Evolutionary conservation across 1,139 yeast species (phyloP), one percentile per base, ranked within the genome.

Genomic region (Lizanozyma gosingica): DNA sequence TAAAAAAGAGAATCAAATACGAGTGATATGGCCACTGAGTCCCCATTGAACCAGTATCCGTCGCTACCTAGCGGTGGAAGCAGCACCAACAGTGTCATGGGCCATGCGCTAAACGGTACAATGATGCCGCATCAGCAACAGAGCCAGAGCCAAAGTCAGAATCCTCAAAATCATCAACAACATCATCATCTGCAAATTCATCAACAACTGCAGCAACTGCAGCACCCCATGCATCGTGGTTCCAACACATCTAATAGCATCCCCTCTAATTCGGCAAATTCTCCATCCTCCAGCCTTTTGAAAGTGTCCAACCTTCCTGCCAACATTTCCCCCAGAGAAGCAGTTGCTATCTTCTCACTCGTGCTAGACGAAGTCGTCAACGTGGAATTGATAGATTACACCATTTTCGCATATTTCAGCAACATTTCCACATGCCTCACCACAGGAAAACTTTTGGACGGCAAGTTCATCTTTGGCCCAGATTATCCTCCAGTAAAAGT

Each of bases 281-380:
- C 43, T 8, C 40, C 46, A 15, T 36, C 45, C 14, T 39, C 44
- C 14, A 49, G 42, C 44, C 48, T 55, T n/a, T 54, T 75, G 38
- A 71, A 65, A 43, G 57, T 82, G 35, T 67, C 67, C 44, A 82
- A 83, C 53, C 59, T 87, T 17, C 97, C 97, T 2, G 56, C 67
- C 8, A 95, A 88, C 56, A 64, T 88, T 37, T 62, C 90, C 3
- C 57, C 71, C 29, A 77, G 96, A 54, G 97, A 90, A 59, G 83
- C 92, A 15, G 71, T 78, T 35, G 68, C 85, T 33, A 70, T 90
- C 29, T 90, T 90, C 56, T 76, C 96, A 4, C 70, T 90, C 49
- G 94, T 94, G 15, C 69, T 74, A 43, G 95, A 86, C 50, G 86
- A 83, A 49, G 57, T 80, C 33, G 60, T 60, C 27, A 59, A 67